Conservation (phyloP, 2,329 filamentous ascomycete genomes). For the Aspergillus fischeri region DNA sequence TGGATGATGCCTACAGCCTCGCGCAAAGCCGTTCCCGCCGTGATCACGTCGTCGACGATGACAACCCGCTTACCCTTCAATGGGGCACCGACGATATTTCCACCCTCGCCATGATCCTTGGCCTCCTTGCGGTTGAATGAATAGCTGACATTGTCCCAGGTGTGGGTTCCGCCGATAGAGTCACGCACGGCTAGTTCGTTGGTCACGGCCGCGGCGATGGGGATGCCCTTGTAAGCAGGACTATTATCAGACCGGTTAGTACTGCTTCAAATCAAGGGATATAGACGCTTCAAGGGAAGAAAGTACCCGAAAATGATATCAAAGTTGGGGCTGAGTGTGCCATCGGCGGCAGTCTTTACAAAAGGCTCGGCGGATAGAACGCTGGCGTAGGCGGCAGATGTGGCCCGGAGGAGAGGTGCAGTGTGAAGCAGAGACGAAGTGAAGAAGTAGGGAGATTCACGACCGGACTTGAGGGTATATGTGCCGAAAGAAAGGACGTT, state of each 20-base stretch:
- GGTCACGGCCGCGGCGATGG: slow-evolving; percentile 73
- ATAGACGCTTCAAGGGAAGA: background rate
- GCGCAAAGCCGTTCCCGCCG: slow-evolving; percentile 87
- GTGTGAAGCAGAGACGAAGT: slow-evolving; percentile 90
- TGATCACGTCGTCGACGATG: slow-evolving; percentile 95
- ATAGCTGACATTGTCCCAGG: slow-evolving; percentile 70
- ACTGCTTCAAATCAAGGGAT: background rate
- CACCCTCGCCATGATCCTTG: slow-evolving; percentile 93
- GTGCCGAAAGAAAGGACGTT: slow-evolving; percentile 41
- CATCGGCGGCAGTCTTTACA: slow-evolving; percentile 32
- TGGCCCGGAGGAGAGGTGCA: slow-evolving; percentile 69
- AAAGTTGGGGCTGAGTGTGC: slow-evolving; percentile 49
- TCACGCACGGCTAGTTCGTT: slow-evolving; percentile 71
- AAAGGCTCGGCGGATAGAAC: slow-evolving; percentile 49
- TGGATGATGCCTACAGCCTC: slow-evolving; percentile 89
- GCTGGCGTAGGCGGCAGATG: slow-evolving; percentile 75
- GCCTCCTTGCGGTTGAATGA: slow-evolving; percentile 94
- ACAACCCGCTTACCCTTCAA: slow-evolving; percentile 81
- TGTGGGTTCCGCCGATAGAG: slow-evolving; percentile 31
- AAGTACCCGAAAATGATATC: slow-evolving; percentile 77
- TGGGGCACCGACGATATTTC: slow-evolving; percentile 82
- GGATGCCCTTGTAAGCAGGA: slow-evolving; percentile 96
- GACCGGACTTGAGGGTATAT: slow-evolving; percentile 78
- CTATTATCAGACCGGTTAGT: background rate
- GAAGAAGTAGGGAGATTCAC: slow-evolving; percentile 93